phyloP scores from a whole-genome alignment of 805 yeast genomes.

The Saccharomycopsis schoenii region DNA sequence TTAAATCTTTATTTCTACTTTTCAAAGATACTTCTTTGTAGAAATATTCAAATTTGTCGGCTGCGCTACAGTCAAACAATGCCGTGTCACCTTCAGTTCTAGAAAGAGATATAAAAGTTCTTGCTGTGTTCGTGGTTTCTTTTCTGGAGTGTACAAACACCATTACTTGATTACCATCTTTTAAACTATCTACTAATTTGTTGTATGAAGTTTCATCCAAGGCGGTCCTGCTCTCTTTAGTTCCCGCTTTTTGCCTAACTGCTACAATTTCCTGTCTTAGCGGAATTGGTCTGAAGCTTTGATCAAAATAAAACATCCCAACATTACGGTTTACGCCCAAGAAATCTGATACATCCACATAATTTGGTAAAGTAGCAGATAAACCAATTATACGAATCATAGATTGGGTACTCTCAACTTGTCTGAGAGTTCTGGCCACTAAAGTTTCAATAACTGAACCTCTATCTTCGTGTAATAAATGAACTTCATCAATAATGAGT shows the following conservation, averaged over 20 bases:
- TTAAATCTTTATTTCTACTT: constrained; percentile 66
- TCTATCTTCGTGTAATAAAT: constrained; percentile 91
- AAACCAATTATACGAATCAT: constrained; percentile 91
- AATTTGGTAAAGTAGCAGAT: constrained; percentile 90
- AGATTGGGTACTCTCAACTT: constrained; percentile 88
- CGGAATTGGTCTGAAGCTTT: constrained; percentile 89
- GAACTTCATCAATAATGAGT: constrained; percentile 92
- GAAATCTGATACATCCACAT: constrained; percentile 88
- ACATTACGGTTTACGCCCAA: constrained; percentile 80
- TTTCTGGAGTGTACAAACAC: constrained; percentile 93
- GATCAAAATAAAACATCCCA: constrained; percentile 93
- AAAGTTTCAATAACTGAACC: constrained; percentile 95
- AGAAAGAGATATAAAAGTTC: constrained; percentile 60
- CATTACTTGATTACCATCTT: constrained; percentile 82
- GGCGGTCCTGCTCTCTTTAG: constrained; percentile 55
- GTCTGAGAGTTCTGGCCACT: constrained; percentile 89
- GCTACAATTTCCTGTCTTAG: constrained; percentile 81
- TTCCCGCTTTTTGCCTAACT: constrained; percentile 77
- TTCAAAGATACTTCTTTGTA: constrained; percentile 55
- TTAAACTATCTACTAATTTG: constrained; percentile 57
- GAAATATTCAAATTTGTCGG: constrained; percentile 33
- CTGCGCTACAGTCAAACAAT: constrained; percentile 47
- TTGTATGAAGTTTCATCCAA: constrained; percentile 71
- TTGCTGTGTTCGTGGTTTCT: constrained; percentile 80
- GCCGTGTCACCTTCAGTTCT: constrained; percentile 46